Conservation (phyloP, 2,329 filamentous ascomycete genomes). For the Aspergillus carbonarius region DNA sequence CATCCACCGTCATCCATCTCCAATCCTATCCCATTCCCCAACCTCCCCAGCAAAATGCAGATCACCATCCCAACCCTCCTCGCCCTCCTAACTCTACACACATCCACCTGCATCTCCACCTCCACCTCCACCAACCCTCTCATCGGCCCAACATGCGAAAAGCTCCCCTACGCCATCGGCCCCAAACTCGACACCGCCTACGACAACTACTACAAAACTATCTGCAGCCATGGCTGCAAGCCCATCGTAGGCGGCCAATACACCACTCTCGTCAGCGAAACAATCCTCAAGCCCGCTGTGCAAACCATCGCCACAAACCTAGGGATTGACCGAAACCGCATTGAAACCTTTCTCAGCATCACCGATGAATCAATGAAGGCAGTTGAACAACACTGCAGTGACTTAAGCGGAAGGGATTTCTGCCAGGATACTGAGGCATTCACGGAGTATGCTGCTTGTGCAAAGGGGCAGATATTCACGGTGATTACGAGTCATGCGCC, state of each 20-base stretch:
- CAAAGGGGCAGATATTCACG: background rate
- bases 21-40: too few relatives aligned
- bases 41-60: background rate
- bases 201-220: background rate
- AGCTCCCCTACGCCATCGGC: background rate
- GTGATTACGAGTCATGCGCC: background rate
- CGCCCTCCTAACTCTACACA: background rate
- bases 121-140: background rate
- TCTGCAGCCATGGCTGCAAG: background rate
- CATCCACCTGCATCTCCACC: background rate
- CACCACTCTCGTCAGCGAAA: background rate
- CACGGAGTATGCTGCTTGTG: background rate
- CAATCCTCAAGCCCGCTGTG: background rate
- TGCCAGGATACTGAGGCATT: background rate
- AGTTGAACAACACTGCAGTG: background rate
- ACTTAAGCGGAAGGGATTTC: background rate
- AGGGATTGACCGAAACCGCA: background rate
- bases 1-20: too few relatives aligned
- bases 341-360: background rate
- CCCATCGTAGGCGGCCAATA: background rate
- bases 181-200: background rate
- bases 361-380: background rate
- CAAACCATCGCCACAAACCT: background rate
- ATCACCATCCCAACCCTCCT: background rate
- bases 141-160: background rate